Evolutionary conservation across 345 rosid species (phyloP), one percentile per base, ranked within the genome.

Genomic region (Isatis tinctoria): DNA sequence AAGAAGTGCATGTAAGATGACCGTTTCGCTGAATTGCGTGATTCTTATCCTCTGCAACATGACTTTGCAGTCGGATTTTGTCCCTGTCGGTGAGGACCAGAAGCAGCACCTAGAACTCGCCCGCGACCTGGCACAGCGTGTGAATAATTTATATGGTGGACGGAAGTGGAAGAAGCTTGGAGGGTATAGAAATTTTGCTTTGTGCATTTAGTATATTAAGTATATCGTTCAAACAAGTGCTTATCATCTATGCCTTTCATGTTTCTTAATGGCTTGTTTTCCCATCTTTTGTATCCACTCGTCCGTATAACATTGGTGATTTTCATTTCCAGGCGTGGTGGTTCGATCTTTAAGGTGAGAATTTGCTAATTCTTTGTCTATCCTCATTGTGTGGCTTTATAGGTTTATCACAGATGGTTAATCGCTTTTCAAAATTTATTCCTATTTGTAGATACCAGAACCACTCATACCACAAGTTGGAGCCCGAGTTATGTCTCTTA

Each of bases 41-140:
- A 72, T 74, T 78, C 88, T 87, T 76, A 80, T 76, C 75, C 60
- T 57, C 61, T 78, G 82, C 79, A 79, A 80, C 83, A 60, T 85
- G 79, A 72, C 52, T 80, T 67, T 87, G 87, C 85, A 89, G 96
- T 75, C 98, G 18, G 98, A 94, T 74, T 86, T 87, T 73, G 97
- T 91, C 40, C 98, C 98, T 30, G 98, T 94, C 63, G 98, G 96
- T 45, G 97, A 91, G 83, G 97, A 89, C 69, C 98, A 94, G 86
- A 94, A 91, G 85, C 98, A 91, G 79, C 98, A 94, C 70, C 71
- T 94, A 53, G 97, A 91, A 84, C 85, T 94, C 85, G 86, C 96
- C 10, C 88, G 93, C 30, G 96, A 94, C 63, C 60, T 91, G 67
- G 98, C 97, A 35, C 93, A 87, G 68, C 88, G 97, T 57, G 77